A percentile compares a stretch with the other conserved stretches of the same genome.
Conservation (phyloP, 2,329 filamentous ascomycete species). For the Colletotrichum echinochloae region DNA sequence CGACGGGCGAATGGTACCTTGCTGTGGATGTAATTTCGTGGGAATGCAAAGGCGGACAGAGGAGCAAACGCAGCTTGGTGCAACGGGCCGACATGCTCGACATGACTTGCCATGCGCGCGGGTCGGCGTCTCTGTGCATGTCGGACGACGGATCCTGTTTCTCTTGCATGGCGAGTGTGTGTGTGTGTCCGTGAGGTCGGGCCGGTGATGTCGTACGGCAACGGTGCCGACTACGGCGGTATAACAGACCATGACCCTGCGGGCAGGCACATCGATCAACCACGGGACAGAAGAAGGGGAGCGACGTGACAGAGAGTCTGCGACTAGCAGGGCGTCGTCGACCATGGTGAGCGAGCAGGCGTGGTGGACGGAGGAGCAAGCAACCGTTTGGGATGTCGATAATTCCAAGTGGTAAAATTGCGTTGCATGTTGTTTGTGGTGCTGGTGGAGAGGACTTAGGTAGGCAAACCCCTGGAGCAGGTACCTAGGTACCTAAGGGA, state of each 20-base stretch:
- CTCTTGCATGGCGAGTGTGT: no score
- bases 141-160: no score
- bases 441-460: constrained; percentile 6
- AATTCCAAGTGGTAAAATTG: constrained; percentile 13
- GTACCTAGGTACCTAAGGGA: no score
- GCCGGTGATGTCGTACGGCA: no score
- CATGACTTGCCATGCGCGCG: neutral
- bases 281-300: no score
- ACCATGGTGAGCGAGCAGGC: no score
- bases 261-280: no score
- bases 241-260: no score
- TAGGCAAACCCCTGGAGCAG: no score
- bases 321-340: neutral
- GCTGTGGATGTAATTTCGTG: neutral
- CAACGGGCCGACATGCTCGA: constrained; percentile 7
- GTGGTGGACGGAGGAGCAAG: neutral
- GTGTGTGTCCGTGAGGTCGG: no score
- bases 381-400: constrained; percentile 23
- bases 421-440: constrained; percentile 16
- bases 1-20: neutral
- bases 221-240: no score
- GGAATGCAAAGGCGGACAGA: neutral
- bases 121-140: neutral
- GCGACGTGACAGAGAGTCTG: no score
- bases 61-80: constrained; percentile 1